Conservation (phyloP, 805 yeast genomes). For the Vanderwaltozyma tropicalis region DNA sequence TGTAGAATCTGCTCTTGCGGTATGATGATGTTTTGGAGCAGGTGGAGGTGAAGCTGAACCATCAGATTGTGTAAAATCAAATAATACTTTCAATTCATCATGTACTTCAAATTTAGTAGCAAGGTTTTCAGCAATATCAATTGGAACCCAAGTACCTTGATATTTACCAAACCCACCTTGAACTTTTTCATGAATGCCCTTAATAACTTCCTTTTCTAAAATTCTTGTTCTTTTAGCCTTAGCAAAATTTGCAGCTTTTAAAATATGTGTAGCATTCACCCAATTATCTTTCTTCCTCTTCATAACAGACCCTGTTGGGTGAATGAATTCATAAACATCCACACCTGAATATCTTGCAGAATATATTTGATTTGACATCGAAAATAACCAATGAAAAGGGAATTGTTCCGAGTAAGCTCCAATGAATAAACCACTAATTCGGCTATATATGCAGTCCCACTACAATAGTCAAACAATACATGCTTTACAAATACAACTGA, state of each 20-base stretch:
- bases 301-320: constrained; percentile 66
- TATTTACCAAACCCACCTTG: constrained; percentile 97
- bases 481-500: too few relatives aligned
- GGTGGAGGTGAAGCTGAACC: constrained; percentile 47
- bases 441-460: too few relatives aligned
- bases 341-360: constrained; percentile 74
- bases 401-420: too few relatives aligned
- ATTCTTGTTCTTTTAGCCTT: constrained; percentile 90
- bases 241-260: constrained; percentile 88
- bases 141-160: constrained; percentile 95
- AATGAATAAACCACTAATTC: too few relatives aligned
- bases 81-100: constrained; percentile 51
- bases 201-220: constrained; percentile 86
- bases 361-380: constrained; percentile 38
- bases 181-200: constrained; percentile 80
- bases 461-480: too few relatives aligned
- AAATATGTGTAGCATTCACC: constrained; percentile 91
- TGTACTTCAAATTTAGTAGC: constrained; percentile 57
- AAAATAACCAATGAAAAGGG: too few relatives aligned
- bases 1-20: constrained; percentile 37
- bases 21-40: constrained; percentile 58
- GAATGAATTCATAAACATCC: constrained; percentile 70
- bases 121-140: constrained; percentile 58
- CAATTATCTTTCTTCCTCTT: constrained; percentile 66
- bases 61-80: constrained; percentile 46